Conservation (phyloP, 2,329 filamentous ascomycete genomes). For the Colletotrichum echinochloae region DNA sequence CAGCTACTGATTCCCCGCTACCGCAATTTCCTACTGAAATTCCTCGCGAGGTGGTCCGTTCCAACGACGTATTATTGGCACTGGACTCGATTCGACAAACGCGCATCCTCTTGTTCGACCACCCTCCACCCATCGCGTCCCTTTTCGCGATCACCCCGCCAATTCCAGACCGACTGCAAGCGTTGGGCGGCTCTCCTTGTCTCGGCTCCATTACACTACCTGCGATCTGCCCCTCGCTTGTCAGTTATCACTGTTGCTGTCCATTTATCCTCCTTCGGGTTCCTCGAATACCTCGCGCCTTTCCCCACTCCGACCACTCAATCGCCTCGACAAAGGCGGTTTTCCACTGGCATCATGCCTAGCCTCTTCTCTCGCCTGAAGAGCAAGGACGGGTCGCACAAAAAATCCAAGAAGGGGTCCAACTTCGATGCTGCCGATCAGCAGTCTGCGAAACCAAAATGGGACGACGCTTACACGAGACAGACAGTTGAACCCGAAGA, state of each 20-base stretch:
- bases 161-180: constrained; percentile 15
- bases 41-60: constrained; percentile 18
- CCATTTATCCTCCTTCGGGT: constrained; percentile 12
- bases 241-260: constrained; percentile 17
- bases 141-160: constrained; percentile 19
- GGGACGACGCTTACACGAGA: constrained; percentile 89
- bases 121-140: constrained; percentile 17
- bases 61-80: constrained; percentile 33
- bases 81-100: constrained; percentile 30
- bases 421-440: constrained; percentile 63
- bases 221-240: constrained; percentile 28
- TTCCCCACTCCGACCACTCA: constrained; percentile 18
- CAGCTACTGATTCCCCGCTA: constrained; percentile 9
- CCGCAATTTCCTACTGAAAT: constrained; percentile 27
- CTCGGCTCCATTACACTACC: constrained; percentile 20
- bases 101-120: constrained; percentile 30
- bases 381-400: constrained; percentile 75
- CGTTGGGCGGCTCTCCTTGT: constrained; percentile 14
- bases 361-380: constrained; percentile 75
- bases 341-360: constrained; percentile 59
- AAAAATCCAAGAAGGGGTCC: constrained; percentile 75
- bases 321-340: constrained; percentile 26
- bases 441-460: constrained; percentile 77
- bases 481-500: constrained; percentile 88
- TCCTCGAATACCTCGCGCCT: constrained; percentile 33